Evolutionary conservation across 1,284 basidiomycete genomes (phyloP).

Genomic region (Termitomyces sp.): DNA sequence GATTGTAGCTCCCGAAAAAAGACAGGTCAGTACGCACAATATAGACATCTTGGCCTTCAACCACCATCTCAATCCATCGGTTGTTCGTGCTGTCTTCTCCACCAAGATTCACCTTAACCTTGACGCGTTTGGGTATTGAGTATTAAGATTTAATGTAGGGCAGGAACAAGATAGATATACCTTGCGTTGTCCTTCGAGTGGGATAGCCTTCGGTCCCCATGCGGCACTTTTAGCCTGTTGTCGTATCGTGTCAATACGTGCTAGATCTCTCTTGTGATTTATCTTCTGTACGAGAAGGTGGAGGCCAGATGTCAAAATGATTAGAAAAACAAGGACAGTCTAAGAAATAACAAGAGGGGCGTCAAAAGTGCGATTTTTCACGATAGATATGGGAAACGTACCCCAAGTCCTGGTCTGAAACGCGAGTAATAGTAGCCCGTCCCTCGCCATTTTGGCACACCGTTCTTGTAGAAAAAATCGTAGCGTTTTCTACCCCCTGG

Average conservation of each 20-base stretch:
- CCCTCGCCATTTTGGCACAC: slow-evolving; percentile 85
- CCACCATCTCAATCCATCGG: slow-evolving; percentile 68
- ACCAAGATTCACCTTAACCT: slow-evolving; percentile 71
- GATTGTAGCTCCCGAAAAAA: slow-evolving; percentile 2
- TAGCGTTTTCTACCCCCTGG: slow-evolving; percentile 75
- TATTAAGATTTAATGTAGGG: not conserved
- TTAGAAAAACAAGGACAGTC: slow-evolving; percentile 75
- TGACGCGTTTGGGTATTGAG: not conserved
- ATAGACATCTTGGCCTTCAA: slow-evolving; percentile 65
- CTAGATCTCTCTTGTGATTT: slow-evolving; percentile 70
- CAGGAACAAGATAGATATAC: slow-evolving; percentile 28
- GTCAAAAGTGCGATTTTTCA: not conserved
- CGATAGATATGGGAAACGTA: slow-evolving; percentile 28
- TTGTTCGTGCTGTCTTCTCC: slow-evolving; percentile 53
- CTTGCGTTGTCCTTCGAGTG: slow-evolving; percentile 60
- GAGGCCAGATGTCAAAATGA: slow-evolving; percentile 65
- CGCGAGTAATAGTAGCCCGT: slow-evolving; percentile 90
- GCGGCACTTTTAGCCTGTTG: slow-evolving; percentile 62
- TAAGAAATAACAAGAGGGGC: slow-evolving; percentile 21
- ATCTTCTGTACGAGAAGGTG: slow-evolving; percentile 78
- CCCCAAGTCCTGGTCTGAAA: slow-evolving; percentile 84
- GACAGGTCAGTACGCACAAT: slow-evolving; percentile 46
- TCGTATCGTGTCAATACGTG: slow-evolving; percentile 64
- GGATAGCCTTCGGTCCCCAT: slow-evolving; percentile 69
- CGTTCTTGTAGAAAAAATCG: slow-evolving; percentile 90